phyloP scores from a whole-genome alignment of 2,329 filamentous ascomycete genomes.

The Simplicillium aogashimaense region DNA sequence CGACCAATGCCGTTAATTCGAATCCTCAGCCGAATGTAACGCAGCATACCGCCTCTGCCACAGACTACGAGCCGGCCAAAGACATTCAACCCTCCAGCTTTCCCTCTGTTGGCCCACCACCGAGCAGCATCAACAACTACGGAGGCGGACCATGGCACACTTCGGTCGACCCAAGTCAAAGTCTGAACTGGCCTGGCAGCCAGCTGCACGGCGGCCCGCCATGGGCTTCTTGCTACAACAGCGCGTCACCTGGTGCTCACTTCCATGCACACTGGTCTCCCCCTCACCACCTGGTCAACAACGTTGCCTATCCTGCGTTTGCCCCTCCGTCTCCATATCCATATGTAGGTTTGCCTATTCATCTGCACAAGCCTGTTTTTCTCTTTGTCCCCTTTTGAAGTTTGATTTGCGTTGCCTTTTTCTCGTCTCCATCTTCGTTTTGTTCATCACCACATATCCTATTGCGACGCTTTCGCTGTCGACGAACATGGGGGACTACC shows the following conservation, averaged over 20 bases:
- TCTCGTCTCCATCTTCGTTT: constrained; percentile 1
- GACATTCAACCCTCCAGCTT: constrained; percentile 6
- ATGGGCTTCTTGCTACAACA: not conserved
- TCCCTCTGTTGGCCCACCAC: constrained; percentile 4
- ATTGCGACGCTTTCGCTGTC: constrained; percentile 3
- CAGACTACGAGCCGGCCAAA: not conserved
- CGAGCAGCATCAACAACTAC: not conserved
- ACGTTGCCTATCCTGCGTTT: constrained; percentile 4
- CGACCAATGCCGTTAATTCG: too few species aligned
- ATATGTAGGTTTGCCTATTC: constrained; percentile 1
- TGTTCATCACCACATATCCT: not conserved
- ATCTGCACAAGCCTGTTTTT: not conserved
- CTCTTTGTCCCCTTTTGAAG: not conserved
- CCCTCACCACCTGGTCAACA: constrained; percentile 5
- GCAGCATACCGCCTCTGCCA: too few species aligned
- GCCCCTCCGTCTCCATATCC: not conserved
- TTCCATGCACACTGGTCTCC: not conserved
- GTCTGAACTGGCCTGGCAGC: constrained; percentile 1
- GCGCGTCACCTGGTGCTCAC: constrained; percentile 3
- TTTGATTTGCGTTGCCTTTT: constrained; percentile 1
- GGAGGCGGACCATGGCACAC: constrained; percentile 6
- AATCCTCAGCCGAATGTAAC: too few species aligned
- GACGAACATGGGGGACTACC: constrained; percentile 34
- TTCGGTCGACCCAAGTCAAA: constrained; percentile 3
- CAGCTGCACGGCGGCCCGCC: not conserved